These are phyloP conservation scores for Mentha longifolia DNA, from an alignment of 257 asterid genomes.

Conservation along the genomic window DNA sequence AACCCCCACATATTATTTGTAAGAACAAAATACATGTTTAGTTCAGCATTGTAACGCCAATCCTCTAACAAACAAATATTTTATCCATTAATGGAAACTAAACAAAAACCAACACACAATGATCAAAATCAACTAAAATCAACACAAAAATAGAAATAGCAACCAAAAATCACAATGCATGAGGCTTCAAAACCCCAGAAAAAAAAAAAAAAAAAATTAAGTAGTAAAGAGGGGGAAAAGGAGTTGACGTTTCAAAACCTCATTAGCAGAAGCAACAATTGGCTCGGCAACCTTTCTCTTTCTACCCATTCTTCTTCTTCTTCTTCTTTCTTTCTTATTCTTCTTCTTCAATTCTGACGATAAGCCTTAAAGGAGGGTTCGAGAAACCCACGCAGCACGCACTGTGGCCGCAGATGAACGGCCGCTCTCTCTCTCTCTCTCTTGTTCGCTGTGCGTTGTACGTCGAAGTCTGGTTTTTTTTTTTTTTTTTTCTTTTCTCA, in stretches of 20 bases:
- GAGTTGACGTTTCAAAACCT: slow-evolving; percentile 18
- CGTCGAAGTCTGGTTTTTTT: background rate
- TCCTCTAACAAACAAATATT: too few species aligned
- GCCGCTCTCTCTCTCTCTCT: background rate
- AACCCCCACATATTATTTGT: background rate
- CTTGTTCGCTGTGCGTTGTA: background rate
- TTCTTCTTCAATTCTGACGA: background rate
- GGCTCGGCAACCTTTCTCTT: slow-evolving; percentile 16
- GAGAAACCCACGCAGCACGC: slow-evolving; percentile 6
- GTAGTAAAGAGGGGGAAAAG: background rate
- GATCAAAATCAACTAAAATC: background rate
- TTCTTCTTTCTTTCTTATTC: background rate
- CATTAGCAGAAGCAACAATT: background rate
- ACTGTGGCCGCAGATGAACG: background rate
- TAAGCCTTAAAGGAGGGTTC: background rate
- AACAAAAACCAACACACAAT: background rate
- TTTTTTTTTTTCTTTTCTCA: background rate
- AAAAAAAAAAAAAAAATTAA: background rate
- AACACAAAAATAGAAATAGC: background rate
- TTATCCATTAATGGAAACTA: too few species aligned
- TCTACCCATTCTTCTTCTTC: slow-evolving; percentile 30
- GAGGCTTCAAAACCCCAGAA: background rate
- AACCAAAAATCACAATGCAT: background rate
- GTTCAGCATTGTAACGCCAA: too few species aligned
- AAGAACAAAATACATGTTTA: too few species aligned